Evolutionary conservation across 83 land plant genomes (phyloP).

Genomic region (Picea abies): DNA sequence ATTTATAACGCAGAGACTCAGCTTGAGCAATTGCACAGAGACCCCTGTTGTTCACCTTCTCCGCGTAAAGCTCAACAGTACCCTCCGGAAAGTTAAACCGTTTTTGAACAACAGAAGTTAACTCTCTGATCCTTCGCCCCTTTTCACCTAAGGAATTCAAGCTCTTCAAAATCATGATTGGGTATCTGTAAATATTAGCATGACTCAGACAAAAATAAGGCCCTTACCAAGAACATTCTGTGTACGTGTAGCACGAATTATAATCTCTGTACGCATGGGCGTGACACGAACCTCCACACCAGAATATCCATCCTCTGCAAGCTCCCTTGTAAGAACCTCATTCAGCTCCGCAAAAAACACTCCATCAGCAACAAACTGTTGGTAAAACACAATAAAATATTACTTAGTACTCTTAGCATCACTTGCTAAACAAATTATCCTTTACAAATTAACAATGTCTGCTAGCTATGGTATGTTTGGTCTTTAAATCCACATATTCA

Average conservation of each 20-base stretch:
- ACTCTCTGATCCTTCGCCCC: no score
- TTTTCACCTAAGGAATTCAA: constrained; percentile 38
- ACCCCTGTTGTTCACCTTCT: no score
- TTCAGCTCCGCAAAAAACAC: constrained; percentile 69
- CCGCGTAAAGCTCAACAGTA: no score
- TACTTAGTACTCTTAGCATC: no score
- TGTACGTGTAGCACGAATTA: constrained; percentile 67
- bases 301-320: constrained; percentile 77
- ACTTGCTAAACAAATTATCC: no score
- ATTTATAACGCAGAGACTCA: constrained; percentile 37
- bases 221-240: constrained; percentile 63
- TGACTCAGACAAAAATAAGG: neutral
- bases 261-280: constrained; percentile 70
- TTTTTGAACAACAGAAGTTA: no score
- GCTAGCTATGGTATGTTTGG: no score
- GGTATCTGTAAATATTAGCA: neutral
- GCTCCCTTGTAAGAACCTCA: constrained; percentile 68
- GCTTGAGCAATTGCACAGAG: no score
- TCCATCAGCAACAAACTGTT: constrained; percentile 73
- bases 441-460: no score
- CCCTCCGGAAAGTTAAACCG: no score
- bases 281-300: constrained; percentile 76
- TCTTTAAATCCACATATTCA: no score
- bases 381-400: no score
- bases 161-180: neutral